Evolutionary conservation across 192 early-diverging fungal species (phyloP), one percentile per base, ranked within the genome.

Genomic region (Backusella parvicylindrica): DNA sequence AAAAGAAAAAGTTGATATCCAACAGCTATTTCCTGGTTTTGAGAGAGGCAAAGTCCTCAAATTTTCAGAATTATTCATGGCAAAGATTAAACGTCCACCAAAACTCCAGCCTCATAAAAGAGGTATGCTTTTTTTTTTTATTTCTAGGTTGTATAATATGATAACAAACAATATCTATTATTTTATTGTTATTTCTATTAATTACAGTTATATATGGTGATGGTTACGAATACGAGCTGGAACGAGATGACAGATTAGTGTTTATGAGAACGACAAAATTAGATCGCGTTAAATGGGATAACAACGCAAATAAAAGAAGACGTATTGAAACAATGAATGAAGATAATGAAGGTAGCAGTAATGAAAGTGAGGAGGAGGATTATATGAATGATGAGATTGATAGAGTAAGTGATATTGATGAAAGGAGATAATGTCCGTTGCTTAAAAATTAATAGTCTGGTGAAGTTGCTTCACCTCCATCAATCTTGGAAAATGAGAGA

Each of bases 61-160:
- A 33, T 92, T 92, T 76, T 88, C 90, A 1, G 87, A 92, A 33
- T 65, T 92, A 5, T 90, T 92, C 75, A 73, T 50, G 41, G 84
- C 87, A 43, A 83, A 75, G 11, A 76, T 83, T 0, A 80, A 76
- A 11, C 80, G 80, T 33, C 77, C 79, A n/a, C 74, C 82, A 6
- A 82, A 77, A 37, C 60, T 77, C 15, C 79, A 76, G 15, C 30
- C 70, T 12, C 75, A 32, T 21, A 85, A 86, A 30, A 71, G 76
- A 79, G 79, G 81, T 84, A 72, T 5, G 35, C n/a, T 41, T 30
- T 32, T 40, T n/a, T 49, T 7, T 53, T 8, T 53, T 3, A 60
- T 60, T 9, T 38, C 11, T 4, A 38, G 8, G 37, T 38, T 1
- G 8, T 28, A 28, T 26, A 31, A 47, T 7, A 47, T 6, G 13